Evolutionary conservation across 768 basidiomycete genomes (phyloP), one percentile per base, ranked within the genome.

Genomic region (Leccinum subtestaceum): DNA sequence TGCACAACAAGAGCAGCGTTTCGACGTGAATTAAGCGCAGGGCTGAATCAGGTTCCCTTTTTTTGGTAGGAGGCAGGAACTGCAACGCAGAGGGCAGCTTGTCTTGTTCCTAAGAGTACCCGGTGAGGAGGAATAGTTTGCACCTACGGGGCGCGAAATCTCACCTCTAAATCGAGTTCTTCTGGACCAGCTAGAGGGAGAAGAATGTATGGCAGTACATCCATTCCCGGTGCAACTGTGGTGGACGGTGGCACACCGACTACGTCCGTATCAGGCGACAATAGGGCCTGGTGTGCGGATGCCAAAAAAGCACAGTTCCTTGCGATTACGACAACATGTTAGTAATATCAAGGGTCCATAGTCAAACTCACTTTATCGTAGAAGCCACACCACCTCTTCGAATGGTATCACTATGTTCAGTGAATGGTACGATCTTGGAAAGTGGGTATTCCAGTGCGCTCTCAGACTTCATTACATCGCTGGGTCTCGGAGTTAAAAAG

Each of bases 171-270:
- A 57, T 97, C 95, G 60, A 92, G 87, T 73, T 98, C 97, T 73
- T 98, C 97, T 1, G 94, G 89, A 6, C 96, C 95, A 45, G 96
- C 94, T 2, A 99, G 78, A 0, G 97, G 96, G 1, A 95, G 82
- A 3, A 99, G 80, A 11, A 99, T 79, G 68, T 86, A 90, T 0
- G 93, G 89, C 10, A 98, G 79, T 2, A 89, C 83, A 72, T 94
- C 89, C 36, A 98, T 85, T 5, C 95, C 94, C 2, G 91, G 84
- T 3, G 88, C 85, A 3, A 72, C 72, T 13, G 68, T 65, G n/a
- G 74, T 76, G 17, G 86, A 86, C 1, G 89, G 84, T 4, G 83
- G 80, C 5, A 89, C 78, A 13, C 82, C 64, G 21, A 88, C 79
- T 40, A 66, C 70, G 6, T 78, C 78, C 2, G 82, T 74, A 53